A percentile compares a stretch with the other conserved stretches of the same genome.
These are phyloP conservation scores for Myrica gale DNA, from an alignment of 306 rosid species.

Conservation along the genomic window DNA sequence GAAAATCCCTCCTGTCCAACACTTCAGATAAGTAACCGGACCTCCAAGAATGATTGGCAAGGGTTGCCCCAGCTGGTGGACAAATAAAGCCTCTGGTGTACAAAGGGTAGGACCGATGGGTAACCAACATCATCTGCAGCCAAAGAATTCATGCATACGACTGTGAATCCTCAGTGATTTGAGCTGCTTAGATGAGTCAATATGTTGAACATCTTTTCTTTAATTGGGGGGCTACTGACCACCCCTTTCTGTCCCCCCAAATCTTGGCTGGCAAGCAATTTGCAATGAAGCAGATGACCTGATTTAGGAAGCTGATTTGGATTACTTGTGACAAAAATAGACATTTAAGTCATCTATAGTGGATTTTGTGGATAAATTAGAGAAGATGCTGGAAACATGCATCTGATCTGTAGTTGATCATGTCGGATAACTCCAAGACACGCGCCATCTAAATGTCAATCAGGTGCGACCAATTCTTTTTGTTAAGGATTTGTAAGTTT, in stretches of 20 bases:
- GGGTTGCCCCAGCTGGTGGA: not conserved
- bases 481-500: no score
- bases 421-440: constrained; percentile 21
- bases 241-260: not conserved
- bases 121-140: not conserved
- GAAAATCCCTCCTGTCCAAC: no score
- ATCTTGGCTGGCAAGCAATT: not conserved
- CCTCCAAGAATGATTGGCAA: not conserved
- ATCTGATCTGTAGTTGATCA: constrained; percentile 28
- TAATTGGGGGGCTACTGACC: not conserved
- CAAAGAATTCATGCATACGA: not conserved
- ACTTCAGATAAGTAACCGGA: not conserved
- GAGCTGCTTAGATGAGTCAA: not conserved
- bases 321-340: not conserved
- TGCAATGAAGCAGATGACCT: constrained; percentile 13
- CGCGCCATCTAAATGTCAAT: constrained; percentile 17
- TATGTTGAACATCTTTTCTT: no score
- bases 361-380: constrained; percentile 1
- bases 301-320: not conserved
- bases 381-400: constrained; percentile 14
- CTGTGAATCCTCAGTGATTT: constrained; percentile 6
- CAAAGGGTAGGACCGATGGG: not conserved
- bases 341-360: not conserved
- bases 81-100: not conserved
- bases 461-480: not conserved